A percentile compares a stretch with the other conserved stretches of the same genome.
Evolutionary conservation across 306 rosid genomes (phyloP).

Genomic region (Cicer chorassanicum): DNA sequence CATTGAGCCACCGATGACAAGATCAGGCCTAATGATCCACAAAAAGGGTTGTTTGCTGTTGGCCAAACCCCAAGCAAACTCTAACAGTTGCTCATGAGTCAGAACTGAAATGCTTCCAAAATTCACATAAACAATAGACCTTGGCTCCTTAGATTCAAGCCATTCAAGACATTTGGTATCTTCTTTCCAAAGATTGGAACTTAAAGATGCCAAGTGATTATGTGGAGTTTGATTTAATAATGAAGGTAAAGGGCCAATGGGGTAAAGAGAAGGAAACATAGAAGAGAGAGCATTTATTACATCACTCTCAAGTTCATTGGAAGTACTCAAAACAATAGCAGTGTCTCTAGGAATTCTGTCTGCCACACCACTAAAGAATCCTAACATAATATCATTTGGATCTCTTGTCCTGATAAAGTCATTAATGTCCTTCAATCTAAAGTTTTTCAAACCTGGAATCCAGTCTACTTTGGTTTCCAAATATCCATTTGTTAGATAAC

Average conservation of each 20-base stretch:
- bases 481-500: slow-evolving; percentile 41
- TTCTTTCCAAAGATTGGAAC: slow-evolving; percentile 39
- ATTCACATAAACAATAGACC: slow-evolving; percentile 36
- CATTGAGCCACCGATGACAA: slow-evolving; percentile 14
- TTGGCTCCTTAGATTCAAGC: slow-evolving; percentile 30
- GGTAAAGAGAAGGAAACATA: slow-evolving; percentile 15
- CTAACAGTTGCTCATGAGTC: slow-evolving; percentile 12
- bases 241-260: slow-evolving; percentile 40
- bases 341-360: slow-evolving; percentile 5
- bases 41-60: slow-evolving; percentile 28
- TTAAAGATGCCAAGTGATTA: slow-evolving; percentile 17
- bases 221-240: slow-evolving; percentile 33
- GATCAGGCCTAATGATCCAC: slow-evolving; percentile 42
- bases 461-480: slow-evolving; percentile 38
- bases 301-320: slow-evolving; percentile 40
- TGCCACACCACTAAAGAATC: background rate
- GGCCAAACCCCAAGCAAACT: slow-evolving; percentile 43
- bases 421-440: slow-evolving; percentile 31
- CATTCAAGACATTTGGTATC: slow-evolving; percentile 36
- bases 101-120: slow-evolving; percentile 38
- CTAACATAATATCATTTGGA: slow-evolving; percentile 22
- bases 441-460: slow-evolving; percentile 41
- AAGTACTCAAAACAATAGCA: slow-evolving; percentile 20
- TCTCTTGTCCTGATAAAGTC: slow-evolving; percentile 17
- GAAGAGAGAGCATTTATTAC: slow-evolving; percentile 15